These are phyloP conservation scores for Pelargonium nanum DNA, from an alignment of 345 rosid genomes.

Conservation along the genomic window DNA sequence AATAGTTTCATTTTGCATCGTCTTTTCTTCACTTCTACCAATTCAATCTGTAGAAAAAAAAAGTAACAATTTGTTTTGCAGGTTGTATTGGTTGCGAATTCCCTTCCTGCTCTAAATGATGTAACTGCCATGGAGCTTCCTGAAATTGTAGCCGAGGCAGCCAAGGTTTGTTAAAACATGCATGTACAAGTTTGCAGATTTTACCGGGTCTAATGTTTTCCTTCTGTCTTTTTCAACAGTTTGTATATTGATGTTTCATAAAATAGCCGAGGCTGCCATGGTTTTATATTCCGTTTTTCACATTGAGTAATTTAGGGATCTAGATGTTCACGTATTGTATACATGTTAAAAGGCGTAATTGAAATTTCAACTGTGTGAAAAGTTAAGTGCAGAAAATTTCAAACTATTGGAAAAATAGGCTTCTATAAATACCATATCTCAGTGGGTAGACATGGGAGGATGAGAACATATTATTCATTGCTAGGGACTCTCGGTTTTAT, in stretches of 20 bases:
- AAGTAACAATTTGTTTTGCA: constrained; percentile 17
- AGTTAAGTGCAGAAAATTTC: neutral
- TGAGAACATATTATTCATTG: neutral
- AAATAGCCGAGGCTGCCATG: neutral
- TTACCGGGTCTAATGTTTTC: neutral
- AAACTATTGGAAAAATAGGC: neutral
- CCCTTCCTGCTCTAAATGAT: constrained; percentile 94
- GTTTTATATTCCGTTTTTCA: neutral
- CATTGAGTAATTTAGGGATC: neutral
- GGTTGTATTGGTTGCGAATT: constrained; percentile 97
- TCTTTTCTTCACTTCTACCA: constrained; percentile 10
- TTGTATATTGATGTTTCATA: neutral
- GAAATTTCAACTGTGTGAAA: neutral
- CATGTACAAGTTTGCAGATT: neutral
- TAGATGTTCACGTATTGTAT: neutral
- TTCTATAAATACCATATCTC: neutral
- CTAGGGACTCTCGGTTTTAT: neutral
- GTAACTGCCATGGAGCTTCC: constrained; percentile 98
- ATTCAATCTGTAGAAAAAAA: neutral
- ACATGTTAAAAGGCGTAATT: neutral
- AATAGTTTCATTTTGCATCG: neutral
- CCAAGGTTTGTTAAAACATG: constrained; percentile 48
- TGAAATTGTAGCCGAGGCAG: constrained; percentile 92
- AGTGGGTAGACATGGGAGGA: neutral
- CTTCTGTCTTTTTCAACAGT: neutral